Conservation (phyloP, 2,329 filamentous ascomycete genomes). For the Colletotrichum tabaci region DNA sequence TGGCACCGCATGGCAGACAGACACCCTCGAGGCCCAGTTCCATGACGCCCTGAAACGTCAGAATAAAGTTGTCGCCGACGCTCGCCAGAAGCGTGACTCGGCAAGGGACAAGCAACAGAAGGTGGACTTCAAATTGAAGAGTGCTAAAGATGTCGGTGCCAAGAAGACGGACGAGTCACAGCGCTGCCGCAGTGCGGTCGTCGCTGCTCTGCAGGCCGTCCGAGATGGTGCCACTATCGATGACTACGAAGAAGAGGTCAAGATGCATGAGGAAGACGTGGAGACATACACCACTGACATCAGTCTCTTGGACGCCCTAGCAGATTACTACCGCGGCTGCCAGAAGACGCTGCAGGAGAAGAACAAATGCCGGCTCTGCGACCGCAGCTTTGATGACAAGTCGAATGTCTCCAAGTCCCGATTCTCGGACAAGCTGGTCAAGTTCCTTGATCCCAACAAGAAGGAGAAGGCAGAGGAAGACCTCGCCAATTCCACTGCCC, state of each 20-base stretch:
- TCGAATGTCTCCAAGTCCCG: slow-evolving; percentile 70
- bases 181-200: slow-evolving; percentile 71
- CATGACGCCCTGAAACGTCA: slow-evolving; percentile 74
- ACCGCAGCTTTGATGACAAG: slow-evolving; percentile 76
- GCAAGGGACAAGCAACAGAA: slow-evolving; percentile 82
- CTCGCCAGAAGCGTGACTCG: slow-evolving; percentile 79
- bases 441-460: slow-evolving; percentile 72
- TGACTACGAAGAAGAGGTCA: slow-evolving; percentile 67
- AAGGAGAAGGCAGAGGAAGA: slow-evolving; percentile 75
- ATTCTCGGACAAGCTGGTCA: slow-evolving; percentile 77
- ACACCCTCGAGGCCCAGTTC: slow-evolving; percentile 79
- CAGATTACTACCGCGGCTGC: slow-evolving; percentile 80
- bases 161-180: slow-evolving; percentile 75
- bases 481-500: slow-evolving; percentile 64
- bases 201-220: slow-evolving; percentile 62
- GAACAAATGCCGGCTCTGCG: slow-evolving; percentile 84
- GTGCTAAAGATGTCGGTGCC: slow-evolving; percentile 73
- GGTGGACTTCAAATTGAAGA: slow-evolving; percentile 80
- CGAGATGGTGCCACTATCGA: slow-evolving; percentile 65
- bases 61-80: slow-evolving; percentile 71
- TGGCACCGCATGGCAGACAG: slow-evolving; percentile 76
- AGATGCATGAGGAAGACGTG: slow-evolving; percentile 68
- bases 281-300: slow-evolving; percentile 76
- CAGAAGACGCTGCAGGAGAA: slow-evolving; percentile 75
- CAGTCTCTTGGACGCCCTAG: slow-evolving; percentile 77